Percentiles rank a stretch among this genome's conserved stretches.
These are phyloP conservation scores for Pistacia integerrima DNA, from an alignment of 345 rosid genomes.

Conservation along the genomic window DNA sequence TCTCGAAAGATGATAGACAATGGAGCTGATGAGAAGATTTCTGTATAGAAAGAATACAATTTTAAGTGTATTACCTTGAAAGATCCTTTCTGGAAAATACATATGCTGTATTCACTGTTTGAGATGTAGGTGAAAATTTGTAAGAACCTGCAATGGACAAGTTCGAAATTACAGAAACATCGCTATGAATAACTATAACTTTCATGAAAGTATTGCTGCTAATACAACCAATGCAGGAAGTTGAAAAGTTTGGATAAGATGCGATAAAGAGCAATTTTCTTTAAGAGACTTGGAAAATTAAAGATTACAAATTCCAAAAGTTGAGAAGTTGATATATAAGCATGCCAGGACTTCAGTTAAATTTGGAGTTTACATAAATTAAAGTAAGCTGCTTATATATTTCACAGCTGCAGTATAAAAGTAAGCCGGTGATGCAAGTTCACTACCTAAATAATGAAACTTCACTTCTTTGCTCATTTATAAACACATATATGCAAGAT, in stretches of 20 bases:
- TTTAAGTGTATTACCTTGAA: slow-evolving; percentile 57
- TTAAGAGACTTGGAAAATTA: not conserved
- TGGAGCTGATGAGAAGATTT: slow-evolving; percentile 3
- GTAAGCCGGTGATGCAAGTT: not conserved
- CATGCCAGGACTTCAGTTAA: not conserved
- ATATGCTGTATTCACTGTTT: slow-evolving; percentile 73
- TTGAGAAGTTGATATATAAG: not conserved
- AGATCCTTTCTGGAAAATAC: slow-evolving; percentile 86
- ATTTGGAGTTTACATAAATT: not conserved
- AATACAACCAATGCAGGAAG: slow-evolving; percentile 6
- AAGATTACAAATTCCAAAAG: not conserved
- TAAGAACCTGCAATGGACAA: slow-evolving; percentile 62
- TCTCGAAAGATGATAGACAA: slow-evolving; percentile 1
- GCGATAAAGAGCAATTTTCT: not conserved
- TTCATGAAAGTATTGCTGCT: slow-evolving; percentile 2
- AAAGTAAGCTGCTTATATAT: not conserved
- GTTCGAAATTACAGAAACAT: not conserved
- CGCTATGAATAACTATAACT: not conserved
- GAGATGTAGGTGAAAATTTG: slow-evolving; percentile 62
- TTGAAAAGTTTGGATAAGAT: not conserved
- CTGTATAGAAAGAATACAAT: not conserved
- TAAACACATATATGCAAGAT: not conserved
- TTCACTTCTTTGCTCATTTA: not conserved
- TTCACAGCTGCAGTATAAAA: not conserved
- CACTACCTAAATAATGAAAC: not conserved